phyloP scores from a whole-genome alignment of 2,329 filamentous ascomycete genomes.

The Claviceps arundinis region DNA sequence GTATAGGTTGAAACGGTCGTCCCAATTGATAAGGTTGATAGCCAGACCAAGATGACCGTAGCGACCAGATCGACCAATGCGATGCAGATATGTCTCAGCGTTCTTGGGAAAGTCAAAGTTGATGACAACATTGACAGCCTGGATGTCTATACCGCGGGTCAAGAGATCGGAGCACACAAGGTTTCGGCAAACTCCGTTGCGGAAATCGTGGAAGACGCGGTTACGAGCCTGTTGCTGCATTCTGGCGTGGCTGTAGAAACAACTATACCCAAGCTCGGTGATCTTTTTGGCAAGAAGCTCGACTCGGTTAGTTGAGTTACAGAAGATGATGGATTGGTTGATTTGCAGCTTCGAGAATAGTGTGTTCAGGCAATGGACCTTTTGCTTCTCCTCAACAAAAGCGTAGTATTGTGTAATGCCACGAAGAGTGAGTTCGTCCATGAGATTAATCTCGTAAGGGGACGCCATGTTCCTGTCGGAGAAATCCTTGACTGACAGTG shows the following conservation, averaged over 20 bases:
- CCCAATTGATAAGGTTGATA: constrained; percentile 99
- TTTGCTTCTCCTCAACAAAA: constrained; percentile 98
- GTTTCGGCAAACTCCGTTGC: constrained; percentile 94
- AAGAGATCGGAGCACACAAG: constrained; percentile 95
- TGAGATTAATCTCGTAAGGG: constrained; percentile 97
- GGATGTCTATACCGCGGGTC: constrained; percentile 97
- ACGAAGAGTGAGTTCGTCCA: constrained; percentile 95
- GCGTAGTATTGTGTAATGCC: constrained; percentile 99
- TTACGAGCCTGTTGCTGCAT: constrained; percentile 97
- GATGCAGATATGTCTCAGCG: constrained; percentile 95
- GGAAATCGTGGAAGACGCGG: constrained; percentile 98
- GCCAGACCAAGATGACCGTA: constrained; percentile 95
- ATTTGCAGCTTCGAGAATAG: constrained; percentile 98
- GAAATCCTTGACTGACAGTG: constrained; percentile 92
- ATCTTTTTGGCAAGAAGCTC: constrained; percentile 98
- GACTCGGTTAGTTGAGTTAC: constrained; percentile 97
- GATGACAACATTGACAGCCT: constrained; percentile 98
- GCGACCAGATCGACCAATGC: constrained; percentile 92
- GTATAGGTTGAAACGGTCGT: constrained; percentile 96
- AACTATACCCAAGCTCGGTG: constrained; percentile 96
- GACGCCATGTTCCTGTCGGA: constrained; percentile 95
- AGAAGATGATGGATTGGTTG: constrained; percentile 99
- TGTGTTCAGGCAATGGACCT: constrained; percentile 97
- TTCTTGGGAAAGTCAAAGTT: constrained; percentile 99
- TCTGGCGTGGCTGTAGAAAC: constrained; percentile 97